A percentile compares a stretch with the other conserved stretches of the same genome.
These are phyloP conservation scores for Syncephalastrum sp. DNA, from an alignment of 371 early-diverging fungal genomes.

Conservation along the genomic window DNA sequence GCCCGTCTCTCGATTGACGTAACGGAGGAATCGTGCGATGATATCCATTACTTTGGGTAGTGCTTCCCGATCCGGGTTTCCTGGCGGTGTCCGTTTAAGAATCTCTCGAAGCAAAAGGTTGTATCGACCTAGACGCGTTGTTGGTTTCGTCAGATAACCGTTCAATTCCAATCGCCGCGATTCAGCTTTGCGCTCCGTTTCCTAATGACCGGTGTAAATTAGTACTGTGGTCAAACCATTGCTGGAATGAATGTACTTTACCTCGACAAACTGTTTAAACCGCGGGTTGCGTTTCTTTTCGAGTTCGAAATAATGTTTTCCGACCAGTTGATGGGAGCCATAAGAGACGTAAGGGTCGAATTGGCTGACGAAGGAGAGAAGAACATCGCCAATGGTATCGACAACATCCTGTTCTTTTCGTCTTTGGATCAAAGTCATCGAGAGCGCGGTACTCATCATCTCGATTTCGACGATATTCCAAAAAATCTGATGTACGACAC, in stretches of 20 bases:
- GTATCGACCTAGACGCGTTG: conserved; percentile 86
- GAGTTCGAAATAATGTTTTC: conserved; percentile 75
- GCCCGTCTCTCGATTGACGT: conserved; percentile 85
- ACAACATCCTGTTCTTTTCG: conserved; percentile 76
- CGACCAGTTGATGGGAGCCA: conserved; percentile 84
- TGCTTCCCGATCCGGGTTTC: conserved; percentile 69
- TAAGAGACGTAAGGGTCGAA: conserved; percentile 84
- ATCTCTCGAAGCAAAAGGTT: conserved; percentile 81
- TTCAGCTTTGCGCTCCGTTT: conserved; percentile 67
- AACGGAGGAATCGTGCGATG: conserved; percentile 67
- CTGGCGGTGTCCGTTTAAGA: conserved; percentile 74
- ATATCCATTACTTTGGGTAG: conserved; percentile 63
- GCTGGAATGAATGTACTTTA: conserved; percentile 17
- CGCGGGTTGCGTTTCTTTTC: conserved; percentile 67
- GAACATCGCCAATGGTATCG: conserved; percentile 82
- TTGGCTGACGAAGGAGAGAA: conserved; percentile 64
- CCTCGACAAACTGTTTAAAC: conserved; percentile 75
- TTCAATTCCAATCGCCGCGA: conserved; percentile 77
- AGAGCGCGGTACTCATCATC: conserved; percentile 65
- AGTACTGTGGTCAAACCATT: conserved; percentile 8
- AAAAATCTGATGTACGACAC: conserved; percentile 81
- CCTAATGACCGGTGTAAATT: background rate
- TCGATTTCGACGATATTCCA: conserved; percentile 78
- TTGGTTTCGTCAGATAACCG: conserved; percentile 81
- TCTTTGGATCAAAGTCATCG: conserved; percentile 63